A percentile compares a stretch with the other conserved stretches of the same genome.
Evolutionary conservation across 768 basidiomycete genomes (phyloP).

Genomic region (Naganishia kalamii): DNA sequence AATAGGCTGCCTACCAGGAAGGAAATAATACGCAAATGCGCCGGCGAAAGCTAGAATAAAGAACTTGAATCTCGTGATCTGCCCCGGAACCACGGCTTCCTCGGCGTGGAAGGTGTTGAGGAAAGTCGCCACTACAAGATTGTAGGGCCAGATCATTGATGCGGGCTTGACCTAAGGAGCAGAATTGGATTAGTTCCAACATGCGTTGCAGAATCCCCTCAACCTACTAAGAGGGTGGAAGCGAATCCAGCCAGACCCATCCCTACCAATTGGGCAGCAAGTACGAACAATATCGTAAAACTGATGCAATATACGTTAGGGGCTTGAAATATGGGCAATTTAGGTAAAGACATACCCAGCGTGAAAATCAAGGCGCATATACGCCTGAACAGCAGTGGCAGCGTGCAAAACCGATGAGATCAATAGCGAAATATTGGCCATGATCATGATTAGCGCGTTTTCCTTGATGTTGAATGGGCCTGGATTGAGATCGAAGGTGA

Average conservation of each 20-base stretch:
- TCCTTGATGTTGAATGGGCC: constrained; percentile 99
- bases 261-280: constrained; percentile 86
- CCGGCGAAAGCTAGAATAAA: constrained; percentile 62
- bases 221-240: constrained; percentile 62
- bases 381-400: constrained; percentile 72
- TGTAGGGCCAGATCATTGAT: constrained; percentile 97
- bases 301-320: constrained; percentile 21
- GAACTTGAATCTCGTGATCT: constrained; percentile 72
- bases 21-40: constrained; percentile 77
- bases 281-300: constrained; percentile 69
- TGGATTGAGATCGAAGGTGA: constrained; percentile 77
- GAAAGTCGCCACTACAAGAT: constrained; percentile 85
- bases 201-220: background rate
- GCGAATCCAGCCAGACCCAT: constrained; percentile 88
- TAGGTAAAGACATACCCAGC: constrained; percentile 53
- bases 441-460: constrained; percentile 83
- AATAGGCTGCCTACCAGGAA: constrained; percentile 65
- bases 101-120: constrained; percentile 96
- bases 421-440: constrained; percentile 56
- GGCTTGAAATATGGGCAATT: background rate
- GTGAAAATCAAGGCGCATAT: constrained; percentile 61
- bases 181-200: background rate
- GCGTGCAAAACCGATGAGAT: constrained; percentile 68
- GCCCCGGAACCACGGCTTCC: constrained; percentile 55
- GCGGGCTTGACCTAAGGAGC: constrained; percentile 57